Percentiles rank a stretch among this genome's conserved stretches.
Conservation (phyloP, 768 basidiomycete species). For the Zangia roseola region DNA sequence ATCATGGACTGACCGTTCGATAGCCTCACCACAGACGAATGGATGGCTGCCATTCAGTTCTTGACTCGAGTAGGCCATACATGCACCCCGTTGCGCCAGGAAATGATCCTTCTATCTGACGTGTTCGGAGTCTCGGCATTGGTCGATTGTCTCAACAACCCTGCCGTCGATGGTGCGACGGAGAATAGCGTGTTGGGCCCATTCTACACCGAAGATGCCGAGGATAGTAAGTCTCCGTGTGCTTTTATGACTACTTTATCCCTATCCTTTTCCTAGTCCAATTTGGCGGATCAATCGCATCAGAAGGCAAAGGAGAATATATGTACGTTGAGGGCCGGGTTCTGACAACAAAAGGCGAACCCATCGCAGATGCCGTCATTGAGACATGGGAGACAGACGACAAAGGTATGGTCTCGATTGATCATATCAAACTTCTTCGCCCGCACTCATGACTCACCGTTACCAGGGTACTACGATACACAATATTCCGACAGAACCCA, state of each 20-base stretch:
- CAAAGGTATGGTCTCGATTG: conserved; percentile 40
- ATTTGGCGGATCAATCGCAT: conserved; percentile 75
- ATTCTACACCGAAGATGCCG: conserved; percentile 77
- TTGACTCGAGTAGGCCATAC: conserved; percentile 73
- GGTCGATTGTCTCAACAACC: conserved; percentile 74
- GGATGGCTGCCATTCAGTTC: conserved; percentile 80
- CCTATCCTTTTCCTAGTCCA: conserved; percentile 42
- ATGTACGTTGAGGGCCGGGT: conserved; percentile 78
- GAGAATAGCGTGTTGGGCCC: conserved; percentile 80
- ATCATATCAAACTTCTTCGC: conserved; percentile 34
- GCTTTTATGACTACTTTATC: neutral
- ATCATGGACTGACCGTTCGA: neutral
- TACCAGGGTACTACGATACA: conserved; percentile 36
- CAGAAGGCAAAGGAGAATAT: conserved; percentile 84
- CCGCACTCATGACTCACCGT: neutral
- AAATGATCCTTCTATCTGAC: conserved; percentile 87
- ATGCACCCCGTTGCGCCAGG: conserved; percentile 67
- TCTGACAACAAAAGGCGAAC: conserved; percentile 55
- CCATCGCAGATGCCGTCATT: conserved; percentile 62
- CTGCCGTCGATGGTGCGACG: conserved; percentile 58
- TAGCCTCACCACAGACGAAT: conserved; percentile 78
- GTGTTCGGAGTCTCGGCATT: conserved; percentile 75
- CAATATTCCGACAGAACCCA: conserved; percentile 54
- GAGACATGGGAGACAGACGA: conserved; percentile 87
- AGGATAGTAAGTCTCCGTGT: conserved; percentile 49